These are phyloP conservation scores for Naegleria fowleri DNA, from an alignment of 208 protist species.

Conservation along the genomic window DNA sequence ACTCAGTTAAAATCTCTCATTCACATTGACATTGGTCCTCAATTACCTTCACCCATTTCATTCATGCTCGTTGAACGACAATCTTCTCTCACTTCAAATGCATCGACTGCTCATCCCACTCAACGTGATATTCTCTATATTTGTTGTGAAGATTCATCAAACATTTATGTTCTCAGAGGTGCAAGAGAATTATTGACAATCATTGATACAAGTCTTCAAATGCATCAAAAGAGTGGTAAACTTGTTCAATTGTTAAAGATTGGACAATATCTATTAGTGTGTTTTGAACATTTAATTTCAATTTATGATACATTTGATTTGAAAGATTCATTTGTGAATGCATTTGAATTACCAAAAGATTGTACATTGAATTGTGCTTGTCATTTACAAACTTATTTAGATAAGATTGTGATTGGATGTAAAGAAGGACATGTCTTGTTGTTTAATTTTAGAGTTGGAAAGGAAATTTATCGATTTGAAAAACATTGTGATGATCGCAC, in stretches of 20 bases:
- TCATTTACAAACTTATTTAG: conserved; percentile 19
- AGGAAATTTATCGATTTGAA: background rate
- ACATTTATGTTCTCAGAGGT: background rate
- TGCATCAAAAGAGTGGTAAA: background rate
- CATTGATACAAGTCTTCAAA: background rate
- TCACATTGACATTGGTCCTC: background rate
- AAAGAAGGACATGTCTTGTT: conserved; percentile 3
- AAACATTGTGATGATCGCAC: too few relatives aligned
- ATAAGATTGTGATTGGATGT: conserved; percentile 16
- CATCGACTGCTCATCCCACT: background rate
- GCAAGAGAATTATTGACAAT: background rate
- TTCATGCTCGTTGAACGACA: background rate
- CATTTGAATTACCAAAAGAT: background rate
- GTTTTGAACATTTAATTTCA: background rate
- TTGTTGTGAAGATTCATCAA: background rate
- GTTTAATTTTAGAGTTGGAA: conserved; percentile 13
- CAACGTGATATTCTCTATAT: background rate
- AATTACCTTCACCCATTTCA: background rate
- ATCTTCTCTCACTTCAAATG: background rate
- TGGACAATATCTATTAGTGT: conserved; percentile 16
- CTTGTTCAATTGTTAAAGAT: background rate
- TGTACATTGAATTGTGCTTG: background rate
- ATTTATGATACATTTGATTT: background rate
- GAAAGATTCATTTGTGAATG: background rate
- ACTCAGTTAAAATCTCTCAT: background rate